Conservation (phyloP, 805 yeast genomes). For the Candida tibetensis region DNA sequence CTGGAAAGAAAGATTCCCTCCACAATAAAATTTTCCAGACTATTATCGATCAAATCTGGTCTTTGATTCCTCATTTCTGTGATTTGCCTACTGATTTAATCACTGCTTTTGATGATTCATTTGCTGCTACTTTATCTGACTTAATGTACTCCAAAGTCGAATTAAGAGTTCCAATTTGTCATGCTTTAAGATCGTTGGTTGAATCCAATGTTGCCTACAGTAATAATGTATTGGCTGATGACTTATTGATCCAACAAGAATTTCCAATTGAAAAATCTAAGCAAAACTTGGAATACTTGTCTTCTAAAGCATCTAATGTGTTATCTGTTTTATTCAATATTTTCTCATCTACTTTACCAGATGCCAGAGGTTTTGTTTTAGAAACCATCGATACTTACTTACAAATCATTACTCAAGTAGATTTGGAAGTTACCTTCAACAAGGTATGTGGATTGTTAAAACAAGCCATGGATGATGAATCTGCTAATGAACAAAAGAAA, state of each 20-base stretch:
- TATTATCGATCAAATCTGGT: conserved; percentile 88
- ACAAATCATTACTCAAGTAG: conserved; percentile 63
- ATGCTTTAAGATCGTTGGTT: conserved; percentile 72
- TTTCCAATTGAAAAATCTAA: conserved; percentile 57
- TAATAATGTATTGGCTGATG: conserved; percentile 55
- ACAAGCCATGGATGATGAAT: conserved; percentile 65
- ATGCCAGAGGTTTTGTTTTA: conserved; percentile 76
- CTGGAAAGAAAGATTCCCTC: conserved; percentile 54
- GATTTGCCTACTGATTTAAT: conserved; percentile 78
- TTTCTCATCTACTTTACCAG: conserved; percentile 83
- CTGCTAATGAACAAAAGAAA: conserved; percentile 27
- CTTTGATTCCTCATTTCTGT: conserved; percentile 83
- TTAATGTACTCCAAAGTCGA: conserved; percentile 71
- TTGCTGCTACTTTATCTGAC: conserved; percentile 75
- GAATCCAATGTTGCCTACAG: conserved; percentile 69
- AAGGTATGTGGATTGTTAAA: conserved; percentile 81
- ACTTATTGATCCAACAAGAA: conserved; percentile 55
- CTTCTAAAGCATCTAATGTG: conserved; percentile 67
- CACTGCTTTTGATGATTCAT: conserved; percentile 63
- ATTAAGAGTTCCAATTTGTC: conserved; percentile 78
- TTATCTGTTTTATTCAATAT: conserved; percentile 89
- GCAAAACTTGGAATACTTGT: conserved; percentile 58
- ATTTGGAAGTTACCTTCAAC: conserved; percentile 72
- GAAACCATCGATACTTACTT: conserved; percentile 85
- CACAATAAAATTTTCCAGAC: conserved; percentile 80